Conservation (phyloP, 2,329 filamentous ascomycete species). For the Didymella segeticola region DNA sequence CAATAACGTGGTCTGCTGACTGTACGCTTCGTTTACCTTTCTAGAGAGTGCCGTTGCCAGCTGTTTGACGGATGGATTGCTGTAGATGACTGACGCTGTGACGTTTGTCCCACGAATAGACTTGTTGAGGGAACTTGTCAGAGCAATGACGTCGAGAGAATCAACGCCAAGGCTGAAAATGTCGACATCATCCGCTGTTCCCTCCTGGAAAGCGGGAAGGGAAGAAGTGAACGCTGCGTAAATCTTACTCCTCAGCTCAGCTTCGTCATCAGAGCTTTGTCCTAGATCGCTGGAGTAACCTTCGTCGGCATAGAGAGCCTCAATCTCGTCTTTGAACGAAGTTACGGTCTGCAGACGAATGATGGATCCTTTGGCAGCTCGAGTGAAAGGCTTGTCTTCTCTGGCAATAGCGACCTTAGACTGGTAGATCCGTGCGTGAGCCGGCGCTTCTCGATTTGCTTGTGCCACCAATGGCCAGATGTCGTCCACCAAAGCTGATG, state of each 20-base stretch:
- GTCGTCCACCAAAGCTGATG: slow-evolving; percentile 18
- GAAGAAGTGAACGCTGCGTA: background rate
- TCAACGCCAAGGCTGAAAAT: slow-evolving; percentile 29
- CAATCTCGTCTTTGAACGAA: slow-evolving; percentile 33
- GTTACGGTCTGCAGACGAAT: slow-evolving; percentile 29
- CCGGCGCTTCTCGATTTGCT: slow-evolving; percentile 29
- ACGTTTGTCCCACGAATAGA: slow-evolving; percentile 6
- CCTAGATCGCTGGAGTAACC: background rate
- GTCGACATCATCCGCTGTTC: slow-evolving; percentile 2
- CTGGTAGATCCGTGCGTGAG: slow-evolving; percentile 31
- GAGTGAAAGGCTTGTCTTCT: slow-evolving; percentile 16
- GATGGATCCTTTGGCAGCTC: slow-evolving; percentile 36
- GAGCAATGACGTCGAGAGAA: slow-evolving; percentile 22
- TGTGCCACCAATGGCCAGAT: slow-evolving; percentile 34
- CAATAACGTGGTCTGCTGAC: background rate
- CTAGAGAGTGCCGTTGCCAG: background rate
- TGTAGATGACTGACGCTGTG: slow-evolving; percentile 5
- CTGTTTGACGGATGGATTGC: slow-evolving; percentile 5
- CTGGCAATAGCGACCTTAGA: slow-evolving; percentile 22
- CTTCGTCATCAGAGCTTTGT: background rate
- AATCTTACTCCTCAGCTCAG: background rate
- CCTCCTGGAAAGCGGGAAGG: background rate
- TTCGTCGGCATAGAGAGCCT: slow-evolving; percentile 25
- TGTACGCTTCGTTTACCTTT: background rate
- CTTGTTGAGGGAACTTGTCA: slow-evolving; percentile 20